Base-by-base conservation (phyloP, 148 eudicot species). In the Linanthus parryae region DNA sequence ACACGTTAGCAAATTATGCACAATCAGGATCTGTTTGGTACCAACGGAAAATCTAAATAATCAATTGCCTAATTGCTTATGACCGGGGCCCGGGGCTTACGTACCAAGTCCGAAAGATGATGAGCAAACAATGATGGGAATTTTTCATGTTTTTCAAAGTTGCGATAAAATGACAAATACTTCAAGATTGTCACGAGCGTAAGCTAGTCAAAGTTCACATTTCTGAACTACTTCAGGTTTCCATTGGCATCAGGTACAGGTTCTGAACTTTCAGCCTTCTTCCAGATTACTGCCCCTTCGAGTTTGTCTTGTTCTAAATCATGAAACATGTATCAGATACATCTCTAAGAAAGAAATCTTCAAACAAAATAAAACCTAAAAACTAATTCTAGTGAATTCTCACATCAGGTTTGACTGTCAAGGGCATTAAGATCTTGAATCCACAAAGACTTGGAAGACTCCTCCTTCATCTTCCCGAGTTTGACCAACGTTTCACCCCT, bases 381-480 rank as follows among this genome's bases (percentile, higher is more conserved):
- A 24, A n/a, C 35, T 18, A 9, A 40, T 25, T 3, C 20, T 38
- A n/a, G 35, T 28, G 6, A 7, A 17, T 5, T 30, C 68, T 41
- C 75, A 89, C 94, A 39, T 76, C 80, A 46, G 79, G 78, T 62
- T 73, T n/a, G 77, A 34, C 24, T 52, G 13, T 79, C 77, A 16
- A 82, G 81, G 35, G 70, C 77, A 38, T 89, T 83, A 56, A 85
- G 84, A 73, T 89, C 97, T 51, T 53, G 77, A 23, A 30, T 34
- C 97, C 97, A 89, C 59, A 82, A 24, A 24, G 75, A 58, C 52
- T 65, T 71, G 11, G 78, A 73, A 24, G 87, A 54, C 57, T 70
- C 54, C 39, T 64, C 73, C 59, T 59, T 75, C 76, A 89, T 25
- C 2, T 68, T 75, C 24, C 69, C 90, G 41, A 85, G 76, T 23